A percentile compares a stretch with the other conserved stretches of the same genome.
phyloP scores from a whole-genome alignment of 1,139 yeast species.

The Sugiyamaella paludigena region DNA sequence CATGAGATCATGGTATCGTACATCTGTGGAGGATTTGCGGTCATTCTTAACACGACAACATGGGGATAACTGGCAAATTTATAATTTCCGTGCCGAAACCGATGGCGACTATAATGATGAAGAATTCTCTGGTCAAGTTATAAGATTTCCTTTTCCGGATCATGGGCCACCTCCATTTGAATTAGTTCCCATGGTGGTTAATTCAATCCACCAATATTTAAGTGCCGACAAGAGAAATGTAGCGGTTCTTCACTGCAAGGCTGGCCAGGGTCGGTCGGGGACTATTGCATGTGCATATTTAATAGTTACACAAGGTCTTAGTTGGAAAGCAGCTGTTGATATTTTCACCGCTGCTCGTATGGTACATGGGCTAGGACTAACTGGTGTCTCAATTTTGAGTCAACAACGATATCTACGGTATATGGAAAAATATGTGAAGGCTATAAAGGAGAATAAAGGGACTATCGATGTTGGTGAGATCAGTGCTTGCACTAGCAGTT shows the following conservation, averaged over 20 bases:
- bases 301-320: slow-evolving; percentile 45
- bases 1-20: slow-evolving; percentile 52
- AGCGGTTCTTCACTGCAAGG: slow-evolving; percentile 81
- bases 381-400: slow-evolving; percentile 69
- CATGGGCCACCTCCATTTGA: slow-evolving; percentile 73
- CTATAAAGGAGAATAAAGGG: too few species aligned
- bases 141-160: slow-evolving; percentile 63
- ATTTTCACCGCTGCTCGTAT: slow-evolving; percentile 60
- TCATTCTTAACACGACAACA: slow-evolving; percentile 51
- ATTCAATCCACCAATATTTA: slow-evolving; percentile 49
- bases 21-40: slow-evolving; percentile 52
- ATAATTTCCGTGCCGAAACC: slow-evolving; percentile 67
- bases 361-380: slow-evolving; percentile 49
- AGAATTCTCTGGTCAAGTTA: slow-evolving; percentile 36
- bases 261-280: slow-evolving; percentile 92
- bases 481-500: too few species aligned
- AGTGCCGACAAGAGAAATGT: slow-evolving; percentile 41
- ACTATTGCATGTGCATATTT: slow-evolving; percentile 69
- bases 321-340: slow-evolving; percentile 48
- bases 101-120: slow-evolving; percentile 47
- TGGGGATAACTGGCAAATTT: slow-evolving; percentile 62
- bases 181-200: slow-evolving; percentile 46
- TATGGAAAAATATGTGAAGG: slow-evolving; percentile 42
- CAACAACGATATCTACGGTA: slow-evolving; percentile 69
- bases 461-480: slow-evolving; percentile 14